Conservation (phyloP, 352 stramenopile genomes). For the Peronospora belbahrii region DNA sequence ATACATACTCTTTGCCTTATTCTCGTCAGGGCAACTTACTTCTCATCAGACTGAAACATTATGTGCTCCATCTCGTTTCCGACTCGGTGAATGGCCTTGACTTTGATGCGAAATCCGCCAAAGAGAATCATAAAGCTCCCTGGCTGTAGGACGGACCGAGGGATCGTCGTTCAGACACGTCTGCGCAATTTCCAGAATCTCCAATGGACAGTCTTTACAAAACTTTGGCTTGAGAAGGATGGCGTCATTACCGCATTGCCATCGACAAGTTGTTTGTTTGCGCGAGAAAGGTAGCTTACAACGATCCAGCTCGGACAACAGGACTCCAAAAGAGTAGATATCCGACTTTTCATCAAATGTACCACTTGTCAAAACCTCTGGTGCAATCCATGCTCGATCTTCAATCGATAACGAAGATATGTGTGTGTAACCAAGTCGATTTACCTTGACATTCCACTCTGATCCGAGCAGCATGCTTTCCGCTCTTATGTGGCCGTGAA, state of each 20-base stretch:
- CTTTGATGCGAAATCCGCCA: conserved; percentile 23
- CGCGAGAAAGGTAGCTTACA: conserved; percentile 33
- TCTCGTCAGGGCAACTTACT: too few species aligned
- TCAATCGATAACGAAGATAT: conserved; percentile 19
- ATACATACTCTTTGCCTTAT: too few species aligned
- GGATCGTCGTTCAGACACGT: conserved; percentile 42
- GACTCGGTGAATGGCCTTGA: conserved; percentile 3
- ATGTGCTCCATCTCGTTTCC: conserved; percentile 4
- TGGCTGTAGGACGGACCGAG: conserved; percentile 36
- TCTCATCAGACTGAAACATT: not conserved
- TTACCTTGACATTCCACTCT: conserved; percentile 48
- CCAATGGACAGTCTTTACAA: conserved; percentile 34
- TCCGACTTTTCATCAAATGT: conserved; percentile 55
- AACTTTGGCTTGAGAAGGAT: conserved; percentile 32
- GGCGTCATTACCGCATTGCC: conserved; percentile 13
- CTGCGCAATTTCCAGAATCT: conserved; percentile 34
- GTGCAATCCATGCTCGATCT: conserved; percentile 38
- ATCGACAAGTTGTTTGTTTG: conserved; percentile 11
- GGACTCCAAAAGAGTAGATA: conserved; percentile 62
- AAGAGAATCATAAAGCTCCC: conserved; percentile 59
- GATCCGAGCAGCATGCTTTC: conserved; percentile 54
- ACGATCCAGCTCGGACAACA: conserved; percentile 59
- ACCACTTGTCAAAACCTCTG: conserved; percentile 51
- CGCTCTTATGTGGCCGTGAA: conserved; percentile 50
- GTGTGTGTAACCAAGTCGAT: conserved; percentile 42